phyloP scores from a whole-genome alignment of 2,329 filamentous ascomycete species.

The Fusarium beomiforme region DNA sequence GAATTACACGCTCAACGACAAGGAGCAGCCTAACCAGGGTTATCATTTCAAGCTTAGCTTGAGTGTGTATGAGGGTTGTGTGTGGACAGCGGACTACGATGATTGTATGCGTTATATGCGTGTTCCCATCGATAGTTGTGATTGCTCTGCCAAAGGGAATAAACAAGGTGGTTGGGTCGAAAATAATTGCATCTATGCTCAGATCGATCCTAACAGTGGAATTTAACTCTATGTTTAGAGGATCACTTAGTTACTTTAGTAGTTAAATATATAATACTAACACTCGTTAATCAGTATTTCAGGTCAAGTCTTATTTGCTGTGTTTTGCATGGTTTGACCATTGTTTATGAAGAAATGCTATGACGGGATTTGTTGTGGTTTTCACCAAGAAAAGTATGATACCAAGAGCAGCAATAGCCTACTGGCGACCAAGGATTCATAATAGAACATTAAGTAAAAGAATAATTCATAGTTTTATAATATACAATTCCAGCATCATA shows the following conservation, averaged over 20 bases:
- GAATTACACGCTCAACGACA: neutral
- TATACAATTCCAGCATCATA: neutral
- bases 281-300: no score
- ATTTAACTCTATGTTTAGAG: no score
- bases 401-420: no score
- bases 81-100: constrained; percentile 23
- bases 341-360: no score
- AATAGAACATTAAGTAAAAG: no score
- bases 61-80: constrained; percentile 23
- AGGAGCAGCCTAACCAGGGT: neutral
- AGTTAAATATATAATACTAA: no score
- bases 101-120: constrained; percentile 40
- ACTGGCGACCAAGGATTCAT: no score
- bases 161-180: constrained; percentile 41
- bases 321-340: no score
- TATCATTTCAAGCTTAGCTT: constrained; percentile 27
- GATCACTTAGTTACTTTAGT: no score
- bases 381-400: no score
- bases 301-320: no score
- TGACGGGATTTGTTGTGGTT: no score
- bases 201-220: neutral
- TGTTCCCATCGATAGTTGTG: constrained; percentile 39
- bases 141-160: constrained; percentile 31
- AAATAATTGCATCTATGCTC: constrained; percentile 19
- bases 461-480: fast-evolving